These are phyloP conservation scores for Leonotis leonurus DNA, from an alignment of 257 asterid genomes.

Conservation along the genomic window DNA sequence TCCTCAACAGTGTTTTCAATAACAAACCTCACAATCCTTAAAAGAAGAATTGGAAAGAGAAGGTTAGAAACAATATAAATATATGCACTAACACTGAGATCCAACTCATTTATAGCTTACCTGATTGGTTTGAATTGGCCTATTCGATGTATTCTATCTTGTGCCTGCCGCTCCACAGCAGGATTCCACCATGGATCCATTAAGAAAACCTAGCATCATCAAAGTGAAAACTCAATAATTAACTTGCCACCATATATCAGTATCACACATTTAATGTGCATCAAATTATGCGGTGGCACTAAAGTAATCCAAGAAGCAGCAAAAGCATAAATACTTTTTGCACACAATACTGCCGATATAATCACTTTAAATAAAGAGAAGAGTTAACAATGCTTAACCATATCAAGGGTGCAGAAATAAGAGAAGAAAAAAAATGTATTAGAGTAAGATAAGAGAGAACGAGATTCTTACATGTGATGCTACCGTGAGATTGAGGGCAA, in stretches of 20 bases:
- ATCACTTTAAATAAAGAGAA: neutral
- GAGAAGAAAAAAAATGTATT: neutral
- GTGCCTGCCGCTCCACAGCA: conserved; percentile 94
- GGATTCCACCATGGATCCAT: conserved; percentile 99
- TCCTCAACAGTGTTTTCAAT: conserved; percentile 85
- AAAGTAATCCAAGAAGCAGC: conserved; percentile 9
- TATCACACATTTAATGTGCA: neutral
- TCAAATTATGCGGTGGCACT: neutral
- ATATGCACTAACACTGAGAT: neutral
- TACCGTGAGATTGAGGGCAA: conserved; percentile 92
- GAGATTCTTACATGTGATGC: conserved; percentile 72
- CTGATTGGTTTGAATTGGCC: conserved; percentile 91
- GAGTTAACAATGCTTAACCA: neutral
- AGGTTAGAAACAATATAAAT: neutral
- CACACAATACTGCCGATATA: neutral
- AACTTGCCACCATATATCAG: neutral
- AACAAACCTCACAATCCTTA: conserved; percentile 79
- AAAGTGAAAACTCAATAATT: conserved; percentile 12
- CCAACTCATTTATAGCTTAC: conserved; percentile 24
- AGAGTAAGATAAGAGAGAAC: neutral
- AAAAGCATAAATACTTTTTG: too few relatives aligned
- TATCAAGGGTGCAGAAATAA: too few relatives aligned
- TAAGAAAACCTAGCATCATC: conserved; percentile 65
- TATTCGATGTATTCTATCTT: conserved; percentile 90
- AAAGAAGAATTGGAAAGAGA: neutral